Evolutionary conservation across 2,329 filamentous ascomycete genomes (phyloP).

Genomic region (Exophiala viscosa): DNA sequence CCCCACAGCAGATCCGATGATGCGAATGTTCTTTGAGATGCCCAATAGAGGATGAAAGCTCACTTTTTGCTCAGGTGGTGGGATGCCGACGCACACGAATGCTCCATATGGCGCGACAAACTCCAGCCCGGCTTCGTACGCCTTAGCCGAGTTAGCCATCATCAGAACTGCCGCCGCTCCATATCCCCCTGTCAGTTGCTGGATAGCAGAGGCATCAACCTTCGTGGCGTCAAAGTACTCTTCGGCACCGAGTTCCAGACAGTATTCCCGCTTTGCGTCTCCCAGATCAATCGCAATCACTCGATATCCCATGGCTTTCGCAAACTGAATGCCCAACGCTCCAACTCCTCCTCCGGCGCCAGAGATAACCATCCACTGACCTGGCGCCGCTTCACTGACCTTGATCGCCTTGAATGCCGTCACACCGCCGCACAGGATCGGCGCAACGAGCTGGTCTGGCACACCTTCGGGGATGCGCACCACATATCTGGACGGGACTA

Average conservation of each 20-base stretch:
- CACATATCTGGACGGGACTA: constrained; percentile 38
- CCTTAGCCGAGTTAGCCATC: constrained; percentile 16
- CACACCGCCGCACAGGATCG: constrained; percentile 44
- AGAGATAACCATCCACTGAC: constrained; percentile 30
- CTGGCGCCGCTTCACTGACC: constrained; percentile 14
- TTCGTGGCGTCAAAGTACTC: constrained; percentile 35
- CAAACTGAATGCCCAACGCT: constrained; percentile 38
- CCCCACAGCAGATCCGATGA: constrained; percentile 25
- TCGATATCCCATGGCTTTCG: constrained; percentile 43
- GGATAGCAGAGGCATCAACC: constrained; percentile 13
- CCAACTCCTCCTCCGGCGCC: constrained; percentile 39
- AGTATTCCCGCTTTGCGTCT: constrained; percentile 31
- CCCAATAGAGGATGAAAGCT: constrained; percentile 10
- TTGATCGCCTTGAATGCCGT: constrained; percentile 43
- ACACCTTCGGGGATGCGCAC: constrained; percentile 34
- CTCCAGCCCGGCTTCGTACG: constrained; percentile 28
- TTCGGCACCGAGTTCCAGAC: constrained; percentile 36
- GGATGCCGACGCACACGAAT: constrained; percentile 39
- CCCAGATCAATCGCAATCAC: constrained; percentile 42
- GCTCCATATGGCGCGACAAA: constrained; percentile 40
- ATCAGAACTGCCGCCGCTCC: constrained; percentile 18
- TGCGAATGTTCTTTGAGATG: constrained; percentile 19
- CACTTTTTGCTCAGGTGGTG: constrained; percentile 6
- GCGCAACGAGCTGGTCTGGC: constrained; percentile 39
- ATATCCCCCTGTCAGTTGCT: constrained; percentile 16